Percentiles rank a stretch among this genome's conserved stretches.
Evolutionary conservation across 352 stramenopile genomes (phyloP).

Genomic region (Halophytophthora batemanensis): DNA sequence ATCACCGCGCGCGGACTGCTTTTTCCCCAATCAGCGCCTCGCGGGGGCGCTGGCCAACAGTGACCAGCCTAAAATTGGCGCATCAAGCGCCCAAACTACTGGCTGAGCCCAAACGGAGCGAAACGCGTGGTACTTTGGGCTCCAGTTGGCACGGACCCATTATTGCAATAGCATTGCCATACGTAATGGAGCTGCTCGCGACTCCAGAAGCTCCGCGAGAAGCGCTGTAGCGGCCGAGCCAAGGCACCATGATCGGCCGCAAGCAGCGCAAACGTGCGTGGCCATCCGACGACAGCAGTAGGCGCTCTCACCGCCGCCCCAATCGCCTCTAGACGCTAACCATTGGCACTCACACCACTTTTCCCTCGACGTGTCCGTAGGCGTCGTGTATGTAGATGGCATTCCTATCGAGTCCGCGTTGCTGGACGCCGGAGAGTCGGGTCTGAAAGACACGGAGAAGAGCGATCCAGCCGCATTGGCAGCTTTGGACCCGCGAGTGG

Average conservation of each 20-base stretch:
- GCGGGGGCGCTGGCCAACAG: too few species aligned
- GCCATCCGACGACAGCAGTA: neutral
- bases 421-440: slow-evolving; percentile 45
- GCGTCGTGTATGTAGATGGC: slow-evolving; percentile 67
- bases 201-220: neutral
- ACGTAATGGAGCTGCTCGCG: neutral
- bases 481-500: slow-evolving; percentile 44
- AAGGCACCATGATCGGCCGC: slow-evolving; percentile 41
- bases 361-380: slow-evolving; percentile 16
- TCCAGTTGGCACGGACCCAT: too few species aligned
- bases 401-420: slow-evolving; percentile 68
- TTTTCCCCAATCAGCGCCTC: slow-evolving; percentile 22
- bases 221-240: neutral
- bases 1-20: neutral
- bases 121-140: too few species aligned
- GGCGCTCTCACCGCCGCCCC: too few species aligned
- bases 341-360: neutral
- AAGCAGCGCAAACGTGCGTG: slow-evolving; percentile 53
- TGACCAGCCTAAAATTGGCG: too few species aligned
- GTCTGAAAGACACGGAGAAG: slow-evolving; percentile 32
- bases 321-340: neutral
- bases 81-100: too few species aligned
- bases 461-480: slow-evolving; percentile 40
- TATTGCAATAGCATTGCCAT: too few species aligned
- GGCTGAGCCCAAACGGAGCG: too few species aligned